Percentiles rank a stretch among this genome's conserved stretches.
These are phyloP conservation scores for Saksenaea oblongispora DNA, from an alignment of 371 early-diverging fungal genomes.

Conservation along the genomic window DNA sequence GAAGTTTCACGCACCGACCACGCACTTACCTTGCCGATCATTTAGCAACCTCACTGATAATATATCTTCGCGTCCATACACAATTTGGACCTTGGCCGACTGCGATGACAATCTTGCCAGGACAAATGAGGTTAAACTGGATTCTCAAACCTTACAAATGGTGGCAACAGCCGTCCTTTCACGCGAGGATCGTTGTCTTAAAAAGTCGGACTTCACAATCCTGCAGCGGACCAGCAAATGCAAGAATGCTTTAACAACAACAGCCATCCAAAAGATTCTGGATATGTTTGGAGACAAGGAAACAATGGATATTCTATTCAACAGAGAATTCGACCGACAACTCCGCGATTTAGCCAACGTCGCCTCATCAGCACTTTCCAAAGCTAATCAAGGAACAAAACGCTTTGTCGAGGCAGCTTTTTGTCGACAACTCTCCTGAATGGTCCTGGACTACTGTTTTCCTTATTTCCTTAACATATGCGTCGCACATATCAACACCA, in stretches of 20 bases:
- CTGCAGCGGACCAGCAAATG: neutral
- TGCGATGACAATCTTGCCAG: neutral
- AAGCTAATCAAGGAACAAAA: too few relatives aligned
- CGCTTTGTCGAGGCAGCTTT: too few relatives aligned
- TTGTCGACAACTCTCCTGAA: too few relatives aligned
- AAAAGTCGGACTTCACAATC: neutral
- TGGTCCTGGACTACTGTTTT: too few relatives aligned
- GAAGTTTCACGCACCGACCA: neutral
- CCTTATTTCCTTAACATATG: too few relatives aligned
- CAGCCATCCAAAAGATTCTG: neutral
- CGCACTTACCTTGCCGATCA: neutral
- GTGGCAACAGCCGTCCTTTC: neutral
- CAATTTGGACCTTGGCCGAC: neutral
- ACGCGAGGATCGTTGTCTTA: neutral
- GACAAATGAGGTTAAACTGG: neutral
- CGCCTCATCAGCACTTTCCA: too few relatives aligned
- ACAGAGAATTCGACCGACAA: too few relatives aligned
- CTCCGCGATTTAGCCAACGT: too few relatives aligned
- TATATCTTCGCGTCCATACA: neutral
- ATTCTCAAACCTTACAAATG: neutral
- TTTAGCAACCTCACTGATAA: neutral
- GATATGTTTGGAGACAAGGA: neutral
- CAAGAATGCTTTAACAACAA: neutral
- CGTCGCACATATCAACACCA: too few relatives aligned
- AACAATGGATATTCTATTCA: too few relatives aligned